Percentiles rank a stretch among this genome's conserved stretches.
Evolutionary conservation across 805 yeast genomes (phyloP).

Genomic region (Scheffersomyces ergatensis): DNA sequence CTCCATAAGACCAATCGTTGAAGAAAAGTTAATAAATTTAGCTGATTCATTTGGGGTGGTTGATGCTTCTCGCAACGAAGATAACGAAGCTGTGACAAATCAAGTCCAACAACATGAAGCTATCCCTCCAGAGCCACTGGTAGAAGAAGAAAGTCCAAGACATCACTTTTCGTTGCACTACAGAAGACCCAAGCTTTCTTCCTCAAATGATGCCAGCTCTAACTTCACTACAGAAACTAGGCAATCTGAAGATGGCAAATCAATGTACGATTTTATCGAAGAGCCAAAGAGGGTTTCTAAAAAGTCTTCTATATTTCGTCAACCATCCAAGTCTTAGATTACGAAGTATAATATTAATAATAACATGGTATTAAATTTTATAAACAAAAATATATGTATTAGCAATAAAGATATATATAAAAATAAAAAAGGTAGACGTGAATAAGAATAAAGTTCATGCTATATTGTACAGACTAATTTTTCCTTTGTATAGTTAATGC

Average conservation of each 20-base stretch:
- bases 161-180: background rate
- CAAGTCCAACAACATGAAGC: background rate
- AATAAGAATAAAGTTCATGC: background rate
- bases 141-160: background rate
- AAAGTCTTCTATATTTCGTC: background rate
- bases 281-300: background rate
- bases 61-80: background rate
- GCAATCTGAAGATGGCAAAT: background rate
- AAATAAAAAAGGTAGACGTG: background rate
- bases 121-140: background rate
- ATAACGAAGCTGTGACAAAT: too few relatives aligned
- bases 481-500: background rate
- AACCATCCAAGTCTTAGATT: background rate
- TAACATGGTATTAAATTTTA: background rate
- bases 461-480: background rate
- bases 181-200: background rate
- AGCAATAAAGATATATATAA: background rate
- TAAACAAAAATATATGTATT: background rate
- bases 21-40: background rate
- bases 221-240: conserved; percentile 2
- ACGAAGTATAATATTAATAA: background rate
- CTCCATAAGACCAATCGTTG: background rate
- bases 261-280: background rate
- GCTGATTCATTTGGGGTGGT: background rate
- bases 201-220: conserved; percentile 2